Conservation (phyloP, 1,284 basidiomycete genomes). For the Marasmius sp. region DNA sequence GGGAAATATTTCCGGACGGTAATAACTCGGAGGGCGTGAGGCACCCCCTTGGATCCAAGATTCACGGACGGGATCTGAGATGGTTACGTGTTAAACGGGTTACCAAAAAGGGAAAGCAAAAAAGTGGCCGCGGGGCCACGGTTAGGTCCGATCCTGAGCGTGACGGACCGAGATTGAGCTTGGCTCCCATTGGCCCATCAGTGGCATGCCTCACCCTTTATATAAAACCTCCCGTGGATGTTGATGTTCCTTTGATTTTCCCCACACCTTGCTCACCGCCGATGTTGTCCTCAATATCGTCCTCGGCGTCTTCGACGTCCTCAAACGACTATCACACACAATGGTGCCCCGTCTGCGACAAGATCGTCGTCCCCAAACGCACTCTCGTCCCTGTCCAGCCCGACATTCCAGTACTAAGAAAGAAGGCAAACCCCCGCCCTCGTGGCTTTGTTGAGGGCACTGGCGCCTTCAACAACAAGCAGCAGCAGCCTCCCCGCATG, state of each 20-base stretch:
- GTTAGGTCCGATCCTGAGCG: conserved; percentile 8
- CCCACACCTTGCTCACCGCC: background rate
- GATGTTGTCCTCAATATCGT: background rate
- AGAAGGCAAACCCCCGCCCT: conserved; percentile 36
- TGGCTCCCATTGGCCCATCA: background rate
- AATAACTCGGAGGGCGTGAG: background rate
- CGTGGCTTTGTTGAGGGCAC: conserved; percentile 62
- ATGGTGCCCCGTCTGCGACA: conserved; percentile 75
- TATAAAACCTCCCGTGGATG: conserved; percentile 18
- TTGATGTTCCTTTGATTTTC: background rate
- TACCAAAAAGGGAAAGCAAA: background rate
- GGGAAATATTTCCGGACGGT: background rate
- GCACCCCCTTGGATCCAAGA: background rate
- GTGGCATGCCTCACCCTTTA: conserved; percentile 16
- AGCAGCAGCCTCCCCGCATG: conserved; percentile 34
- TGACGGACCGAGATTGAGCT: background rate
- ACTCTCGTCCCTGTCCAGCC: conserved; percentile 44
- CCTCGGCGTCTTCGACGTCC: conserved; percentile 20
- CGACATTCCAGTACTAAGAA: conserved; percentile 26
- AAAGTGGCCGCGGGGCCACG: conserved; percentile 28
- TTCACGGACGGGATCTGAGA: background rate
- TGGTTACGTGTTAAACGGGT: conserved; percentile 1
- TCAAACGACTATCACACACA: conserved; percentile 57
- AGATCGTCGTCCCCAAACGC: conserved; percentile 70
- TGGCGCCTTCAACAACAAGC: conserved; percentile 27